Evolutionary conservation across 768 basidiomycete genomes (phyloP), one percentile per base, ranked within the genome.

Genomic region (Royoungia palumana): DNA sequence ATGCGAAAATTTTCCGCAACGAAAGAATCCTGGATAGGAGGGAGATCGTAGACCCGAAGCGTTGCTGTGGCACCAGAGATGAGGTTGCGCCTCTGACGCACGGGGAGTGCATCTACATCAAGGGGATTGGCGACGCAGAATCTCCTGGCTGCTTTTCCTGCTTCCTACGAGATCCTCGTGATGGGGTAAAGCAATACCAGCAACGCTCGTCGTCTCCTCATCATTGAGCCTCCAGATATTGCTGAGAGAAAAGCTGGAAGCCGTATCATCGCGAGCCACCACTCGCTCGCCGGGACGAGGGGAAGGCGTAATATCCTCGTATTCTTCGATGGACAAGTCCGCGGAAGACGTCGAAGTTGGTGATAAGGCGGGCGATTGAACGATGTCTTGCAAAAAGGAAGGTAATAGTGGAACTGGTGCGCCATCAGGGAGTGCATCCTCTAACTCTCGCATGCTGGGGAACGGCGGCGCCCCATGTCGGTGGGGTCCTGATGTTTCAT

Each of bases 201-300:
- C 72, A 6, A 83, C 65, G 25, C 72, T 75, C 55, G 77, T 78
- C 59, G 73, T 80, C 66, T 89, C 87, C 57, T 87, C 83, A 17
- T 83, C 82, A 50, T 86, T 86, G 35, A 89, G 59, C 44, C 74
- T 75, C 87, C 87, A 89, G 47, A 89, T 89, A 51, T 80, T 87
- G 16, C 59, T 51, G 21, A 76, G 59, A 38, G 72, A 62, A 17
- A 70, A 61, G 40, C 59, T 64, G 20, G 62, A 54, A 9, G 52
- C 48, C 30, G 67, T 61, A 44, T 72, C 59, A 32, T 63, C 57
- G 54, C 51, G 57, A 46, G 56, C 47, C 35, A 55, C 53, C 41
- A 59, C 56, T 46, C 51, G 60, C 41, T 64, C 68, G 49, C 51
- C 64, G 39, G 50, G 56, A 24, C 59, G 61, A 51, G 43, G 61